A percentile compares a stretch with the other conserved stretches of the same genome.
Evolutionary conservation across 2,329 filamentous ascomycete species (phyloP).

Genomic region (Pezicula radicicola): DNA sequence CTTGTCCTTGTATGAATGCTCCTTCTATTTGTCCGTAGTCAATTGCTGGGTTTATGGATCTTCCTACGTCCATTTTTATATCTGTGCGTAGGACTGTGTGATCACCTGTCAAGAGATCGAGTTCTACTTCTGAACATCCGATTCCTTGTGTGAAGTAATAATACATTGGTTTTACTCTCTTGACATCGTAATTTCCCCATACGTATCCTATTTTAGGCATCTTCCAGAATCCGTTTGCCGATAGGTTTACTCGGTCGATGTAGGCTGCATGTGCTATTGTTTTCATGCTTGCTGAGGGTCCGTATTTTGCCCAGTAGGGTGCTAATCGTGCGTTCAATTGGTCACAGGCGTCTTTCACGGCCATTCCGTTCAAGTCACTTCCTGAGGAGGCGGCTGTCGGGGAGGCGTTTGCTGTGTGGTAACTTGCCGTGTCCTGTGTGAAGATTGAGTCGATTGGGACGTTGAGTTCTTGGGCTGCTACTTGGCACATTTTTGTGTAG

Average conservation of each 20-base stretch:
- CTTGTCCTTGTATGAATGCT: conserved; percentile 74
- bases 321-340: conserved; percentile 82
- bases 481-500: conserved; percentile 94
- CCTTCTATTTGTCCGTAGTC: conserved; percentile 83
- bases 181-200: conserved; percentile 84
- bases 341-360: conserved; percentile 84
- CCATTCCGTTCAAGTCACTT: conserved; percentile 94
- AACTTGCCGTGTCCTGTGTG: conserved; percentile 91
- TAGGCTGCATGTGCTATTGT: conserved; percentile 87
- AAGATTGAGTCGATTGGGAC: conserved; percentile 78
- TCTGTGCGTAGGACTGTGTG: conserved; percentile 87
- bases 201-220: conserved; percentile 93
- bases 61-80: conserved; percentile 93
- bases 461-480: conserved; percentile 81
- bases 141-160: conserved; percentile 93
- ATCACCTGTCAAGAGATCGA: conserved; percentile 86
- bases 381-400: conserved; percentile 89
- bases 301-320: conserved; percentile 80
- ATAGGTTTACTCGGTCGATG: conserved; percentile 90
- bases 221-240: conserved; percentile 92
- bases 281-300: conserved; percentile 75
- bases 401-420: conserved; percentile 89
- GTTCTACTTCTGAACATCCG: conserved; percentile 81
- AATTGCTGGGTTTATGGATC: conserved; percentile 64
- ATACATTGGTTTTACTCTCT: conserved; percentile 65